Conservation (phyloP, 2,329 filamentous ascomycete genomes). For the Fusarium zealandicum region DNA sequence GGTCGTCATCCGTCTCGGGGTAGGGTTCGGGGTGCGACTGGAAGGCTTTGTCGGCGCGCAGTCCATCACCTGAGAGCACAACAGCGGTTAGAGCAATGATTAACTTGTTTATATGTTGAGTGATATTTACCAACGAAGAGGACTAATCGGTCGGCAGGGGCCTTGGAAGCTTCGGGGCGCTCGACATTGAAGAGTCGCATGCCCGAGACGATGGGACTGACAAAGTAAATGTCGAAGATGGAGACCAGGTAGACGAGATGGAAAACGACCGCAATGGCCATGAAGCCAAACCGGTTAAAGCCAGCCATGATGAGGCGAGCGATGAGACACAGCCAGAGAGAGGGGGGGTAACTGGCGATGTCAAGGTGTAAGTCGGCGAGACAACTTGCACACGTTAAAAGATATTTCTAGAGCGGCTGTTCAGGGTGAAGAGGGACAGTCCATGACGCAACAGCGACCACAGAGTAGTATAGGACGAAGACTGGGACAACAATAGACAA, state of each 20-base stretch:
- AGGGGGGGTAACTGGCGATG: constrained; percentile 2
- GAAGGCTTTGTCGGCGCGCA: constrained; percentile 97
- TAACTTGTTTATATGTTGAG: background rate
- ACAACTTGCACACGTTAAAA: constrained; percentile 1
- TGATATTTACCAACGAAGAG: constrained; percentile 81
- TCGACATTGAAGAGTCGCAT: constrained; percentile 85
- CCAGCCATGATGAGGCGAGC: constrained; percentile 56
- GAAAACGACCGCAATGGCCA: constrained; percentile 88
- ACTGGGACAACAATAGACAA: background rate
- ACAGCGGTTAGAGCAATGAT: constrained; percentile 13
- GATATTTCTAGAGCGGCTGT: constrained; percentile 7
- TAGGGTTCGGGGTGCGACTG: constrained; percentile 91
- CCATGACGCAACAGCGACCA: constrained; percentile 16
- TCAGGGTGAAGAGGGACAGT: constrained; percentile 8
- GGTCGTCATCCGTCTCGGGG: constrained; percentile 67
- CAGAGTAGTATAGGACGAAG: background rate
- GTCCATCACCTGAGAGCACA: constrained; percentile 72
- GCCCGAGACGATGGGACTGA: constrained; percentile 94
- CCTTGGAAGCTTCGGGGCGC: constrained; percentile 62
- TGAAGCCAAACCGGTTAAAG: constrained; percentile 76
- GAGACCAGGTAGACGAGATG: constrained; percentile 93
- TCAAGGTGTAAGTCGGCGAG: constrained; percentile 35
- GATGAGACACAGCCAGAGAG: background rate
- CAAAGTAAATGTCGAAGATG: constrained; percentile 99
- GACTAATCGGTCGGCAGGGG: constrained; percentile 88